A percentile compares a stretch with the other conserved stretches of the same genome.
phyloP scores from a whole-genome alignment of 306 rosid species.

The Vigna hirtella region DNA sequence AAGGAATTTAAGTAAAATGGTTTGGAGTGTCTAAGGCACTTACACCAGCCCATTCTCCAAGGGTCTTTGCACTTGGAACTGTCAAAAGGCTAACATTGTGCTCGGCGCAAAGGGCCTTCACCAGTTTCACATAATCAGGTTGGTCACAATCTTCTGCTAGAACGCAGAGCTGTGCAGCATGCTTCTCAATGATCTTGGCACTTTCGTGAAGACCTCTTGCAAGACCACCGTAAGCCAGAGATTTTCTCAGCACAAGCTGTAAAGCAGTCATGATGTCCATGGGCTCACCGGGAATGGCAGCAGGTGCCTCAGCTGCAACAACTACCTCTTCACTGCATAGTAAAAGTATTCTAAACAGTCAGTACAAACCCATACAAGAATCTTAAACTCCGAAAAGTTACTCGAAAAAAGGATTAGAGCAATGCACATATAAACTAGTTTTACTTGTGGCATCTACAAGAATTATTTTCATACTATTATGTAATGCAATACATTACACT shows the following conservation, averaged over 20 bases:
- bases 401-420: neutral
- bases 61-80: slow-evolving; percentile 82
- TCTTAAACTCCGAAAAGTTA: neutral
- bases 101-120: slow-evolving; percentile 84
- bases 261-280: slow-evolving; percentile 65
- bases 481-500: neutral
- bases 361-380: slow-evolving; percentile 10
- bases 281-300: slow-evolving; percentile 49
- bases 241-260: slow-evolving; percentile 86
- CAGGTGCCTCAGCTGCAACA: slow-evolving; percentile 39
- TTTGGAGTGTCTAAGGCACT: slow-evolving; percentile 37
- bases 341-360: neutral
- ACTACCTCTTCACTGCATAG: slow-evolving; percentile 44
- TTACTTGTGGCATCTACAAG: neutral
- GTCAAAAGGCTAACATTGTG: slow-evolving; percentile 75
- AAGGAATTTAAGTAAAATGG: neutral
- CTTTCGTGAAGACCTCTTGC: slow-evolving; percentile 78
- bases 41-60: slow-evolving; percentile 96
- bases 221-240: slow-evolving; percentile 80
- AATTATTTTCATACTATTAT: neutral
- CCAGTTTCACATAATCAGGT: slow-evolving; percentile 79
- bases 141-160: slow-evolving; percentile 88
- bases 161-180: slow-evolving; percentile 82
- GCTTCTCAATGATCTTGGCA: slow-evolving; percentile 86
- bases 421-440: neutral